These are phyloP conservation scores for Populus tomentosa DNA, from an alignment of 441 rosid species.

Conservation along the genomic window DNA sequence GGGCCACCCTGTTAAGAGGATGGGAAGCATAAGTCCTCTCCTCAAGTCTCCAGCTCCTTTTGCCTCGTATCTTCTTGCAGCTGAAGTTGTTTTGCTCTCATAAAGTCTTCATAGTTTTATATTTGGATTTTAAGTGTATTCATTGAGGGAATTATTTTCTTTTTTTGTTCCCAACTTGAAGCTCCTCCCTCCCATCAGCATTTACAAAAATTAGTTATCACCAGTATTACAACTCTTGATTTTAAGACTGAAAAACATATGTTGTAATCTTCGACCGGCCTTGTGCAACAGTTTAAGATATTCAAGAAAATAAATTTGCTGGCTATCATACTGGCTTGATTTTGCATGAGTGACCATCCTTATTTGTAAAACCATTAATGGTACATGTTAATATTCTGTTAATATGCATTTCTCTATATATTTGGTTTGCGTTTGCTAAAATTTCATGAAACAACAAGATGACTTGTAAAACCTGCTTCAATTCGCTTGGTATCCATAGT, in stretches of 20 bases:
- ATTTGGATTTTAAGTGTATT: background rate
- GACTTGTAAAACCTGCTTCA: background rate
- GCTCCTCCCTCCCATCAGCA: background rate
- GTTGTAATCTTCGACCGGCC: background rate
- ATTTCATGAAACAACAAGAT: background rate
- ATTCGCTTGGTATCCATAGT: background rate
- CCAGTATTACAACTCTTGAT: background rate
- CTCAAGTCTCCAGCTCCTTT: background rate
- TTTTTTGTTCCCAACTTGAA: background rate
- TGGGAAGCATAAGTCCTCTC: constrained; percentile 70
- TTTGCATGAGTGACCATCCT: background rate
- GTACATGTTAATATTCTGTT: background rate
- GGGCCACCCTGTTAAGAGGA: constrained; percentile 79
- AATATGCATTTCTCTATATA: no score
- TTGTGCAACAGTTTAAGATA: background rate
- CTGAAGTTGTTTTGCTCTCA: background rate
- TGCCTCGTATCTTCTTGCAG: background rate
- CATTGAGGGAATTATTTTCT: no score
- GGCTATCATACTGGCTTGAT: background rate
- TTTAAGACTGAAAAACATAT: background rate
- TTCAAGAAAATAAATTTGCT: background rate
- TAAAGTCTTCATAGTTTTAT: background rate
- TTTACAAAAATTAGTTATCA: constrained; percentile 1
- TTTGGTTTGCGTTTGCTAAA: background rate
- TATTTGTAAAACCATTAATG: background rate